Percentiles rank a stretch among this genome's conserved stretches.
Conservation (phyloP, 495 filamentous ascomycete species). For the Rhizodiscina lignyota region DNA sequence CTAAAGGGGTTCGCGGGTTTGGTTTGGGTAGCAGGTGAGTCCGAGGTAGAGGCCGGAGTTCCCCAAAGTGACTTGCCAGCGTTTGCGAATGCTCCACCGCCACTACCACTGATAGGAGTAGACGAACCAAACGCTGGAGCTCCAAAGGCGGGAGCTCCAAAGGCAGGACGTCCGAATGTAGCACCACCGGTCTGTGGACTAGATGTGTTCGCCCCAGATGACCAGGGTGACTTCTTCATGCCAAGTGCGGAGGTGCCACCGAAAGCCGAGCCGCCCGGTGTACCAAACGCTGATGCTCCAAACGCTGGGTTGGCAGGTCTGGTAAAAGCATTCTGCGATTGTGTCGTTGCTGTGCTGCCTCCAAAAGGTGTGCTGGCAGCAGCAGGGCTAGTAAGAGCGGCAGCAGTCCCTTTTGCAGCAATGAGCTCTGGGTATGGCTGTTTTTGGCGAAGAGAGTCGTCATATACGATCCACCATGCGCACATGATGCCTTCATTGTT, state of each 20-base stretch:
- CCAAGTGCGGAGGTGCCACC: constrained; percentile 12
- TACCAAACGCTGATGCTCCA: constrained; percentile 4
- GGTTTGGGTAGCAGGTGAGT: too few species aligned
- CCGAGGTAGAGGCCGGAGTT: constrained; percentile 11
- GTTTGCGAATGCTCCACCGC: constrained; percentile 30
- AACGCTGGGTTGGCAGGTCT: constrained; percentile 1
- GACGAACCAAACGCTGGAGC: constrained; percentile 12
- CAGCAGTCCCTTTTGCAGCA: constrained; percentile 11
- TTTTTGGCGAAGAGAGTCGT: constrained; percentile 61
- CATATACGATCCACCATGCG: constrained; percentile 84
- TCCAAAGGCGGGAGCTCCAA: constrained; percentile 9
- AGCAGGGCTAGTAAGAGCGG: neutral
- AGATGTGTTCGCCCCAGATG: constrained; percentile 1
- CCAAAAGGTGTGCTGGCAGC: neutral
- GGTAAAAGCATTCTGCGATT: neutral
- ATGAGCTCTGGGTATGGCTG: constrained; percentile 55
- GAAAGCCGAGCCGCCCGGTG: constrained; percentile 10
- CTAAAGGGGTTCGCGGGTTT: constrained; percentile 6
- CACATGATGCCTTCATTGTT: constrained; percentile 78
- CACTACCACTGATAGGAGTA: constrained; percentile 13
- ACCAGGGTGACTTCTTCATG: constrained; percentile 10
- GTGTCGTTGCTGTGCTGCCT: neutral
- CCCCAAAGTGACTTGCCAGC: constrained; percentile 27
- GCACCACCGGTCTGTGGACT: constrained; percentile 3
- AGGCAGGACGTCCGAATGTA: constrained; percentile 13